Base-by-base conservation (phyloP, 345 rosid species). In the Orychophragmus violaceus region DNA sequence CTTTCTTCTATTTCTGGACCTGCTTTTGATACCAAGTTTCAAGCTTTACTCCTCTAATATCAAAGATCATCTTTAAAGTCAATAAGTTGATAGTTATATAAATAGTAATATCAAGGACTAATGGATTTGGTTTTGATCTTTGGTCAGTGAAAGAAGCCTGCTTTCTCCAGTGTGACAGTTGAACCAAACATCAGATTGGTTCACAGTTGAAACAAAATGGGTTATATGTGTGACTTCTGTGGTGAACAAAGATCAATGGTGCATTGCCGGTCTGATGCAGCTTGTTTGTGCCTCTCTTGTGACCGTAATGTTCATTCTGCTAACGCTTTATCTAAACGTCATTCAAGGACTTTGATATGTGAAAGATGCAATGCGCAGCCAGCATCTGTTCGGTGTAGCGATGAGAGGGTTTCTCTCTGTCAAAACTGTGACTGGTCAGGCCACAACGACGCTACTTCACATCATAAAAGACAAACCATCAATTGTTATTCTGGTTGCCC, bases 221-320 rank as follows among this genome's bases (percentile, higher is more conserved):
- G 97, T 69, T 86, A 80, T 64, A 70, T 81, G 42, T 93, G 98
- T 79, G 98, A 93, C 69, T 90, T 88, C 76, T 93, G 97, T 75
- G 86, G 87, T 69, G 84, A 85, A 39, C 90, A 86, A 78, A 84
- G 92, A 77, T 83, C 98, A 22, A 79, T 88, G 82, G 92, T 93
- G 25, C 84, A 93, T 75, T 93, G 98, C 71, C 81, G 90, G 5
- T 88, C 98, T 1, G 98, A 93, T 81, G 90, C 87, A 37, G 97
- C 97, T 0, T 86, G 85, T 64, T 79, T 93, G 63, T 93, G 97
- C 54, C 83, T 93, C 30, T 93, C 98, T 1, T 93, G 98, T 69
- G 98, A 93, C 64, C 78, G 90, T 52, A 86, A 78, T 75, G 96
- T 93, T 57, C 98, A 93, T 59, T 86, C 92, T n/a, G 96, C 97